Base-by-base conservation (phyloP, 345 rosid genomes). In the Syzygium aromaticum region DNA sequence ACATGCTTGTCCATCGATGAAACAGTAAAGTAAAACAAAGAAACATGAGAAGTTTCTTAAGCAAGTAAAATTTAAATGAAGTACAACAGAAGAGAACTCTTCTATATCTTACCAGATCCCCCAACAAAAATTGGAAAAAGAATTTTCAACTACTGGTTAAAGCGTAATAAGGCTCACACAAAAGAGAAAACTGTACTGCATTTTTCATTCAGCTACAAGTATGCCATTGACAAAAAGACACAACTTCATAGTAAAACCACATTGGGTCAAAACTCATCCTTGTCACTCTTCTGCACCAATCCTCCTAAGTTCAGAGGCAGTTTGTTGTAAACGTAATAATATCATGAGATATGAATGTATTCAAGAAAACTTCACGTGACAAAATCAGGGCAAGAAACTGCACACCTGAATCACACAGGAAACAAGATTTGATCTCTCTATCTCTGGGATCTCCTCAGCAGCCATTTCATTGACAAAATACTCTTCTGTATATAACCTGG, bases 351-450 rank as follows among this genome's bases (percentile, higher is more conserved):
- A 73, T 73, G 80, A 49, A 33, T 73, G 49, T 38, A 73, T 33
- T 38, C 30, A 73, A 73, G 82, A 40, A 38, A 38, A 17, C 80
- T 73, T 73, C 23, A 11, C 3, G 27, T 73, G 17, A 25, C 64
- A 59, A 59, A 57, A 59, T 59, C 64, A 11, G 16, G 52, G 82
- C 49, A 38, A 52, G 54, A 87, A 27, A 67, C 59, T 16, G 33
- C 89, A 88, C 89, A 94, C 99, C 98, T 97, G 99, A 88, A 98
- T 96, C 59, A 98, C 94, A 77, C 96, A 93, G 77, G 99, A 94
- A 88, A 95, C 97, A 86, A 98, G 98, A 88, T 93, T 96, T 89
- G 99, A 96, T 88, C 99, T 93, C 90, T 98, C 96, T 86, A 98
- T 98, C 94, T 98, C 99, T 1, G 99, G 99, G 87, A 96, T 95